Evolutionary conservation across 78 protist genomes (phyloP).

Genomic region (Dictyostelium citrinum): DNA sequence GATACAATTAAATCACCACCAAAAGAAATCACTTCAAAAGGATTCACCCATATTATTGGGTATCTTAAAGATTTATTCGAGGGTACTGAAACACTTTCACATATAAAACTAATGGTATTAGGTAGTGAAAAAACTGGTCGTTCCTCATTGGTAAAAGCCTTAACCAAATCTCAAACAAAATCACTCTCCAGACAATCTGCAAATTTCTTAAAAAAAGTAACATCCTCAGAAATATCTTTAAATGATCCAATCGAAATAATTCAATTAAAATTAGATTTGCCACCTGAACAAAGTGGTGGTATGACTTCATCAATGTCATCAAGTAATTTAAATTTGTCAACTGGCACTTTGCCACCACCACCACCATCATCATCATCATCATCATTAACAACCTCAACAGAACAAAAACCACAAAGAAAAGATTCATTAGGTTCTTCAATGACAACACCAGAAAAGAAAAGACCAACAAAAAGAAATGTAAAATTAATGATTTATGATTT

Average conservation of each 20-base stretch:
- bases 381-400: too few relatives aligned
- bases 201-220: not conserved
- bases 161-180: conserved; percentile 32
- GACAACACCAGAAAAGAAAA: not conserved
- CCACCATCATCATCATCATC: not conserved
- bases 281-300: not conserved
- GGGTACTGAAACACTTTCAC: conserved; percentile 28
- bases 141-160: not conserved
- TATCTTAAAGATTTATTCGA: conserved; percentile 51
- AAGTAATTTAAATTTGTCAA: not conserved
- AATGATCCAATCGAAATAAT: conserved; percentile 35
- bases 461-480: not conserved
- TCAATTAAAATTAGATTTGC: conserved; percentile 49
- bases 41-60: conserved; percentile 28
- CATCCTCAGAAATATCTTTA: not conserved
- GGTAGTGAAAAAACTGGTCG: conserved; percentile 50
- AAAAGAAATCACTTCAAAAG: conserved; percentile 51
- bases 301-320: not conserved
- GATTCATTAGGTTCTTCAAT: not conserved
- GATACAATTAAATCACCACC: conserved; percentile 59
- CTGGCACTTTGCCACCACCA: not conserved
- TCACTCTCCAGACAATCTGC: not conserved
- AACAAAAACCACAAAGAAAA: not conserved
- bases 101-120: conserved; percentile 47
- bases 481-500: conserved; percentile 41